Evolutionary conservation across 2,329 filamentous ascomycete genomes (phyloP), one percentile per base, ranked within the genome.

Genomic region (Nectriaceae sp.): DNA sequence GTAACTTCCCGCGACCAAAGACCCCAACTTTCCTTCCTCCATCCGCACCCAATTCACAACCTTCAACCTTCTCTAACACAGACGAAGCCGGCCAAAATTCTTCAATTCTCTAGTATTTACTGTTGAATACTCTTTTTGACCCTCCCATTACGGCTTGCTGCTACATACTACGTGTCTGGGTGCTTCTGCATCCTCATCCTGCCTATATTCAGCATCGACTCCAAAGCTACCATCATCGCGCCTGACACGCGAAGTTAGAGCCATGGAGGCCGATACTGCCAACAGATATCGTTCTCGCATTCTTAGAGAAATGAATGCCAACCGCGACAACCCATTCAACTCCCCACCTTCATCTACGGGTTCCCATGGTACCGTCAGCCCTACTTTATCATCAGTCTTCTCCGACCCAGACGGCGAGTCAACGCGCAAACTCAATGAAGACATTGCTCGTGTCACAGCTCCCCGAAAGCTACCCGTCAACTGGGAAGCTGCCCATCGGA

Each of bases 311-410:
- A 77, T 78, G 75, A 73, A 75, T 41, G 69, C 74, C 54, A 74
- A 77, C 65, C 71, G 74, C 64, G 72, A 78, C 50, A 79, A 82
- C 63, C 78, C 79, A 5, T 82, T 80, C 68, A 79, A 79, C 66
- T 82, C 79, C 18, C 79, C 79, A 4, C 78, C 79, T 18, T 80
- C 79, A 5, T 82, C 79, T 5, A 82, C 79, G 22, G 79, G 78
- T 46, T 79, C 77, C 44, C 78, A 81, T 65, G 78, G 79, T 62
- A 80, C 78, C 52, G 72, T 82, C 54, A 79, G 76, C 60, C 74
- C 76, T 45, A 82, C 78, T 39, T 61, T 75, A 43, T 79, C 78
- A 31, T 76, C 78, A 36, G 68, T 82, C 57, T 78, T 79, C 51
- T 75, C 77, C 47, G 74, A 75, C 47, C 76, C 75, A 31, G 77